phyloP scores from a whole-genome alignment of 2,329 filamentous ascomycete species.

The Trichoderma gracile region DNA sequence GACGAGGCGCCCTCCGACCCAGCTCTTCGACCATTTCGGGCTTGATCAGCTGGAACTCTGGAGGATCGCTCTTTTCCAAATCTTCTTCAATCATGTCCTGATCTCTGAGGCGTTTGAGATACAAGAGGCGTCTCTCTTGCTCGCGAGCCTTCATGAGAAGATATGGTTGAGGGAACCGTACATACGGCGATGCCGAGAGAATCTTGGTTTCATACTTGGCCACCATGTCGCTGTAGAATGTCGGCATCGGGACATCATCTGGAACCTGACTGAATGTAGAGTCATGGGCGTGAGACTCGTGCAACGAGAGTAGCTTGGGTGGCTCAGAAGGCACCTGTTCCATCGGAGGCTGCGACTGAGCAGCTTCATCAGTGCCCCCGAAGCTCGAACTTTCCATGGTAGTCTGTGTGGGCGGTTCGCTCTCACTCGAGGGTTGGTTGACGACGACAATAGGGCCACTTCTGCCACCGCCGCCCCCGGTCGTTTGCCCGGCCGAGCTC shows the following conservation, averaged over 20 bases:
- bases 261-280: conserved; percentile 61
- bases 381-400: conserved; percentile 36
- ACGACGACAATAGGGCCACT: conserved; percentile 36
- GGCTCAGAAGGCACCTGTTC: conserved; percentile 33
- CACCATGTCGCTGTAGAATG: conserved; percentile 93
- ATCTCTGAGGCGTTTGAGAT: conserved; percentile 80
- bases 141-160: conserved; percentile 89
- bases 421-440: conserved; percentile 42
- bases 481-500: conserved; percentile 34
- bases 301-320: conserved; percentile 40
- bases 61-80: conserved; percentile 62
- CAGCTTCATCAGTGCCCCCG: conserved; percentile 35
- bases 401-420: conserved; percentile 41
- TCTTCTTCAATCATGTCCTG: conserved; percentile 63
- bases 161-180: conserved; percentile 92
- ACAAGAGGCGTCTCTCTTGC: conserved; percentile 79
- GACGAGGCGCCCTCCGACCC: conserved; percentile 74
- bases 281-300: conserved; percentile 47
- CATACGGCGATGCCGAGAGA: conserved; percentile 91
- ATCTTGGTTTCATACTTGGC: conserved; percentile 91
- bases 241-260: conserved; percentile 81
- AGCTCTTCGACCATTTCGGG: conserved; percentile 93
- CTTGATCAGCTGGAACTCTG: conserved; percentile 85
- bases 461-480: conserved; percentile 33
- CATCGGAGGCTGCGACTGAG: conserved; percentile 33